Base-by-base conservation (phyloP, 2,329 filamentous ascomycete genomes). In the Ophiostoma ips region DNA sequence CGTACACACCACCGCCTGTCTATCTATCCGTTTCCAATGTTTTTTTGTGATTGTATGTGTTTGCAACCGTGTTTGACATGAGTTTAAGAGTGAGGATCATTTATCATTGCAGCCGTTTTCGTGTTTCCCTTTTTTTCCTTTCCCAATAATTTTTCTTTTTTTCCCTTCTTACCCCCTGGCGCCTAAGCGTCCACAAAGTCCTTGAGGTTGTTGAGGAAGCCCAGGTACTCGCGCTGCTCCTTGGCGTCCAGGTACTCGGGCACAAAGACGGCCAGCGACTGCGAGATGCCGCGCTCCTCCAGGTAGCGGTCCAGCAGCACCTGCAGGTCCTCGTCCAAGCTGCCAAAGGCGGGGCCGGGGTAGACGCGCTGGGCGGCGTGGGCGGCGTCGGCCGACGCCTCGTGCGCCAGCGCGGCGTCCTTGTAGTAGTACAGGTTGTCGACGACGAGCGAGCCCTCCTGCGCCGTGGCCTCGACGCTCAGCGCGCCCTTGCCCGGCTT, bases 201-300 rank as follows among this genome's bases (percentile, higher is more conserved):
- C 79, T 90, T 92, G 68, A 95, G 77, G 63, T 84, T 85, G 66
- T 81, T 77, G 66, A 98, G 72, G 92, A 94, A 98, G 57, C 76
- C 71, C 55, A 94, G 71, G 68, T 98, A 98, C 76, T 98, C 92
- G 70, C 81, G 84, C 79, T 96, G 90, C 79, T 98, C 92, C 82
- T 98, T 98, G 69, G 85, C 79, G 64, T 96, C 88, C 62, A 96
- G 89, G 71, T 95, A 98, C 66, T 96, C 89, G 35, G 89, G 87
- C 41, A 94, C 83, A 67, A 96, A 95, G 58, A 89, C 71, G 49
- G 89, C 90, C 60, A 98, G 77, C 52, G 83, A 78, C 59, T 84
- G 81, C 62, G 90, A 87, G 68, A 98, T 79, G 56, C 90, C 92
- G 59, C 92, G 80, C 76, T 95, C 92, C 68, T 95, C 88, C 56